Base-by-base conservation (phyloP, 2,329 filamentous ascomycete genomes). In the Diaporthe velutina region DNA sequence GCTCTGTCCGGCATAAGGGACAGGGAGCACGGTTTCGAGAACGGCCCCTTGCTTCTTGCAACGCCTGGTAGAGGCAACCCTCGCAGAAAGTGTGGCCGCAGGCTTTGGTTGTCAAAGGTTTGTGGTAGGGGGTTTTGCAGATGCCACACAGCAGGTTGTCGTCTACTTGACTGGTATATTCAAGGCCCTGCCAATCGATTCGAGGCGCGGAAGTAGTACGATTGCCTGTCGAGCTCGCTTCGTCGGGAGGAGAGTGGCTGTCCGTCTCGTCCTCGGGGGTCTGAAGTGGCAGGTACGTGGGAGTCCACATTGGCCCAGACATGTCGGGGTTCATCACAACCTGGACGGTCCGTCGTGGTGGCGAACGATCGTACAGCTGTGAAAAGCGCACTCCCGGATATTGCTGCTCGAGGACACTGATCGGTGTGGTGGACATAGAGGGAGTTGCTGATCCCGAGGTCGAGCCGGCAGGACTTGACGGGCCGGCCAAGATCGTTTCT, bases 71-170 rank as follows among this genome's bases (percentile, higher is more conserved):
- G 35, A 93, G 84, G 79, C 91, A 93, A 6, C 85, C 84, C 70
- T 88, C 87, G 79, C 91, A 93, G 80, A 93, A 93, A 17, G 90
- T 91, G 80, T 93, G 91, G 74, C 92, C 89, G 82, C 91, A 93
- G 10, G 84, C 83, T 17, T 77, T 78, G 0, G 91, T 92, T 55
- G 91, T 91, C 64, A 91, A 85, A 0, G 91, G 91, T 19, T 89
- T 85, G 64, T 93, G 84, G 55, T 93, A 86, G 4, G 91, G 89
- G 15, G 90, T 87, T 78, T 89, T 90, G 82, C 91, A 93, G 64
- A 84, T 82, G 22, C 82, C 81, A 72, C 83, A 84, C 54, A 82
- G 76, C n/a, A 84, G 80, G 22, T 81, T 82, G 38, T 83, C 81
- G 74, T 83, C 83, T 22, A 83, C 80, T 1, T 76, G 50, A 33